Percentiles rank a stretch among this genome's conserved stretches.
Evolutionary conservation across 2,329 filamentous ascomycete genomes (phyloP).

Genomic region (Diaporthe sp.): DNA sequence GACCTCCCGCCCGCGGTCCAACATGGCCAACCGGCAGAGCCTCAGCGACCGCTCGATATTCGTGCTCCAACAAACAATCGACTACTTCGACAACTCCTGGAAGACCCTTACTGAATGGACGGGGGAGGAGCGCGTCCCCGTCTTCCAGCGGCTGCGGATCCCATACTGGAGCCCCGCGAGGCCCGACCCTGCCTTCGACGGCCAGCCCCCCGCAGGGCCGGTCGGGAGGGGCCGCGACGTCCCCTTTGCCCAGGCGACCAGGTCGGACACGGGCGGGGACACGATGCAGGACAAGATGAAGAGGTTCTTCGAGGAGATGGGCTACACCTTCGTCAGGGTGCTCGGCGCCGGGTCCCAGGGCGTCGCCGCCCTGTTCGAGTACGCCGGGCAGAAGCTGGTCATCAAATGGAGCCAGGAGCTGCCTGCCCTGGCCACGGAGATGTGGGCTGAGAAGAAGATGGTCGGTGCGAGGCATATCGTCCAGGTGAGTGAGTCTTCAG

Average conservation of each 20-base stretch:
- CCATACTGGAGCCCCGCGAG: background rate
- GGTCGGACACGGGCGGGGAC: background rate
- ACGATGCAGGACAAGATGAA: background rate
- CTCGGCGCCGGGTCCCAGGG: conserved; percentile 24
- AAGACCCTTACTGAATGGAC: background rate
- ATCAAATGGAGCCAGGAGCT: conserved; percentile 1
- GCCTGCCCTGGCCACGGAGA: background rate
- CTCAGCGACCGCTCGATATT: background rate
- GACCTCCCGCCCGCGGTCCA: background rate
- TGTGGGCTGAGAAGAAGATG: conserved; percentile 6
- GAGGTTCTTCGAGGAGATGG: background rate
- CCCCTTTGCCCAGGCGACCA: background rate
- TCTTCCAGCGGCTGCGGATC: background rate
- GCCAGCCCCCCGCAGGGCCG: too few species aligned
- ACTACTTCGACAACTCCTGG: conserved; percentile 16
- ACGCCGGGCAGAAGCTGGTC: background rate
- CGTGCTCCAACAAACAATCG: conserved; percentile 8
- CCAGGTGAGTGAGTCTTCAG: background rate
- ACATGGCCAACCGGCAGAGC: background rate
- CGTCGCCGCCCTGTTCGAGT: background rate
- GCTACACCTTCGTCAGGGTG: background rate
- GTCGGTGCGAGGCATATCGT: conserved; percentile 23
- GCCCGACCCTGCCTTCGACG: background rate
- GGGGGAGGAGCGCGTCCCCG: background rate
- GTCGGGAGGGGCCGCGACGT: background rate